Conservation (phyloP, 1,284 basidiomycete genomes). For the Puccinia sorghi region DNA sequence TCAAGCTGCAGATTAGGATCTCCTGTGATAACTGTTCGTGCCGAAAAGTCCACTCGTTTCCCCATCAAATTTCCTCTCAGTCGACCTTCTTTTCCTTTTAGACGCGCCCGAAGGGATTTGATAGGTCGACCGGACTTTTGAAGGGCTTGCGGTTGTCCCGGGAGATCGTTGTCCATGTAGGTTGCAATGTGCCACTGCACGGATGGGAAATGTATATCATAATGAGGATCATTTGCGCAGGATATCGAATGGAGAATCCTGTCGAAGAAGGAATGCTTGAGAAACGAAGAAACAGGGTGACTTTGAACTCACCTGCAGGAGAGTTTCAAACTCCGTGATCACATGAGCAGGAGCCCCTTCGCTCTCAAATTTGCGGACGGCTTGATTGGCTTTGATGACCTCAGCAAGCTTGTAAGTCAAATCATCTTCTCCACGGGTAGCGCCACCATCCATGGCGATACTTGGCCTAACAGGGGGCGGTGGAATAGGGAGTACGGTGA, state of each 20-base stretch:
- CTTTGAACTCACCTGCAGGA: conserved; percentile 71
- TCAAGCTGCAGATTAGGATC: conserved; percentile 96
- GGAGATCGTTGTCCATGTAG: conserved; percentile 99
- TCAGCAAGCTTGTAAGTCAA: conserved; percentile 98
- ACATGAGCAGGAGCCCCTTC: conserved; percentile 97
- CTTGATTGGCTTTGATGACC: conserved; percentile 92
- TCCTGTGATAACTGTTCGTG: conserved; percentile 98
- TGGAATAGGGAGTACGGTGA: conserved; percentile 95
- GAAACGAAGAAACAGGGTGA: conserved; percentile 25
- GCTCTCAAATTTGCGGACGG: conserved; percentile 87
- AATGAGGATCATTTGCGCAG: background rate
- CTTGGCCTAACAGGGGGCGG: conserved; percentile 97
- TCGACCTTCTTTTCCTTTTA: conserved; percentile 99
- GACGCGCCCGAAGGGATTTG: conserved; percentile 94
- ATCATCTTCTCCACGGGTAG: conserved; percentile 95
- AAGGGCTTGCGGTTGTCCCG: conserved; percentile 93
- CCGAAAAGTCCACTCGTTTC: conserved; percentile 99
- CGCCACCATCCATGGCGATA: conserved; percentile 92
- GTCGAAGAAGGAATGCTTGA: conserved; percentile 15
- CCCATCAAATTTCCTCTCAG: conserved; percentile 98
- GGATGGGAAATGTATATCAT: background rate
- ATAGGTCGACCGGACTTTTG: conserved; percentile 98
- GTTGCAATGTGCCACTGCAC: conserved; percentile 88
- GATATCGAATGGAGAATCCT: background rate
- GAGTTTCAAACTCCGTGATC: conserved; percentile 91